These are phyloP conservation scores for Vitis hybrid DNA, from an alignment of 177 flowering plant species.

Conservation along the genomic window DNA sequence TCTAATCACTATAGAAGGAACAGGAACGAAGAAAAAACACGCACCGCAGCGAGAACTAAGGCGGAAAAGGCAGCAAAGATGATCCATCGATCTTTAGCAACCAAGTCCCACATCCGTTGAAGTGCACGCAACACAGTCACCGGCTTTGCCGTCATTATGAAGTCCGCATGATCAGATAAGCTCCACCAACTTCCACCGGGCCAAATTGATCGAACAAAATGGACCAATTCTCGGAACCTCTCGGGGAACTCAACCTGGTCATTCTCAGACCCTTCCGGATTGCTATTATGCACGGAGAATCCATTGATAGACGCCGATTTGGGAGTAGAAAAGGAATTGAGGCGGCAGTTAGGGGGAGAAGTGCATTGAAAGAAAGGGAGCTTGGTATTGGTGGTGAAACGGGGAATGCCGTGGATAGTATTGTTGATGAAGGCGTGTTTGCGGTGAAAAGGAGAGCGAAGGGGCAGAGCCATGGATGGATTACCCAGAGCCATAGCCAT, in stretches of 20 bases:
- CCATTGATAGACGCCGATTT: slow-evolving; percentile 52
- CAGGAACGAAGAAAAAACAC: slow-evolving; percentile 11
- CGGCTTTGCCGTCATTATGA: slow-evolving; percentile 41
- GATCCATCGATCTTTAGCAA: slow-evolving; percentile 72
- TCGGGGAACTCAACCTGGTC: slow-evolving; percentile 24
- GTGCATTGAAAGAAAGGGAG: slow-evolving; percentile 5
- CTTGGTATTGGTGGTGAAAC: background rate
- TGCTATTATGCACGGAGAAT: slow-evolving; percentile 22
- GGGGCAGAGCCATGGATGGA: slow-evolving; percentile 15
- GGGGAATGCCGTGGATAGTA: slow-evolving; percentile 6
- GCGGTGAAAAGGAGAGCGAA: slow-evolving; percentile 4
- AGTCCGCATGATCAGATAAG: slow-evolving; percentile 42
- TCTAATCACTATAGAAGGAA: too few relatives aligned
- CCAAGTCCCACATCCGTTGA: slow-evolving; percentile 74
- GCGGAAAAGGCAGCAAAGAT: slow-evolving; percentile 66
- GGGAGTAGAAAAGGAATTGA: slow-evolving; percentile 9
- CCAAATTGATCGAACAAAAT: slow-evolving; percentile 36
- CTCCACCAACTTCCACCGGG: slow-evolving; percentile 96
- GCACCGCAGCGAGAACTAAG: slow-evolving; percentile 70
- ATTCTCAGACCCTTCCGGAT: slow-evolving; percentile 7
- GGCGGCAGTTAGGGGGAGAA: background rate
- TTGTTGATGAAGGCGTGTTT: background rate
- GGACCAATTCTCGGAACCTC: slow-evolving; percentile 35
- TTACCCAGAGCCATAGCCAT: too few relatives aligned
- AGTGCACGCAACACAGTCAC: slow-evolving; percentile 73